A percentile compares a stretch with the other conserved stretches of the same genome.
Evolutionary conservation across 2,329 filamentous ascomycete genomes (phyloP).

Genomic region (Sporothrix luriei): DNA sequence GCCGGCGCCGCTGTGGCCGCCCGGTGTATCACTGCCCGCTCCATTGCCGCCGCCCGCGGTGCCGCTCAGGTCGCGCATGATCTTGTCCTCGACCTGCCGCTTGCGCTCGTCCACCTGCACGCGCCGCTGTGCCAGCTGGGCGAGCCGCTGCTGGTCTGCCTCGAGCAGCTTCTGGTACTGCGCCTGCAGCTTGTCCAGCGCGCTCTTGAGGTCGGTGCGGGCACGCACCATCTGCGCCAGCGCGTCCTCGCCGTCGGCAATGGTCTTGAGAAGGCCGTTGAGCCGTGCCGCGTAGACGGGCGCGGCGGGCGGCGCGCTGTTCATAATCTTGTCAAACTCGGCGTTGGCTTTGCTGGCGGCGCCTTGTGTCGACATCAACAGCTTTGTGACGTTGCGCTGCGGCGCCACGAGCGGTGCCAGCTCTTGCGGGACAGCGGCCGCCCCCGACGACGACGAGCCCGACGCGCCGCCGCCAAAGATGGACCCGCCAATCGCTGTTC

Average conservation of each 20-base stretch:
- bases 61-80: constrained; percentile 78
- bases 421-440: constrained; percentile 66
- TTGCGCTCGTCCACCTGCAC: constrained; percentile 77
- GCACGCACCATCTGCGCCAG: constrained; percentile 89
- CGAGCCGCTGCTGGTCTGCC: constrained; percentile 68
- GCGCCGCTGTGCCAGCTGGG: constrained; percentile 67
- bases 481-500: constrained; percentile 59
- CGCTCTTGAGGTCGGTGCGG: constrained; percentile 73
- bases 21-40: constrained; percentile 44
- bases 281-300: constrained; percentile 91
- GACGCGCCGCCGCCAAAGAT: constrained; percentile 65
- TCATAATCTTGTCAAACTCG: constrained; percentile 78
- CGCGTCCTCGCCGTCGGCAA: constrained; percentile 85
- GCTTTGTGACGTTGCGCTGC: constrained; percentile 73
- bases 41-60: constrained; percentile 51
- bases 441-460: constrained; percentile 40
- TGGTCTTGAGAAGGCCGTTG: constrained; percentile 82
- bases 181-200: constrained; percentile 79
- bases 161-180: constrained; percentile 70
- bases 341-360: constrained; percentile 70
- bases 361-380: constrained; percentile 67
- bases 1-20: constrained; percentile 47
- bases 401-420: constrained; percentile 73
- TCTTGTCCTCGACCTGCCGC: constrained; percentile 84
- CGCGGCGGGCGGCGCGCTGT: constrained; percentile 63